Conservation (phyloP, 83 land plant genomes). For the Picea abies region DNA sequence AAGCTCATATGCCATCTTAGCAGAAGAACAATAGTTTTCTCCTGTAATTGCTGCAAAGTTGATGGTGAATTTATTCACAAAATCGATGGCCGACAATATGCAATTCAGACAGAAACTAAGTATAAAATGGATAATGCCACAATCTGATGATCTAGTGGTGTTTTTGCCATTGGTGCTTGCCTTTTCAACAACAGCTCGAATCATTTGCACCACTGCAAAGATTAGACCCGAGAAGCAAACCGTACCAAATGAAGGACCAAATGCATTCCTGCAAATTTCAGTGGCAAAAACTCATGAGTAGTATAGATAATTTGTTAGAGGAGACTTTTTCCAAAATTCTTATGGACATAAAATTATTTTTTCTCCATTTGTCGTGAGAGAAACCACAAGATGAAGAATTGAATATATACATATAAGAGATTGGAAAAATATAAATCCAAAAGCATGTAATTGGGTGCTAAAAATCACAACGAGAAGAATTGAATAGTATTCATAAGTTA, state of each 20-base stretch:
- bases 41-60: slow-evolving; percentile 56
- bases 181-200: slow-evolving; percentile 34
- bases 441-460: no score
- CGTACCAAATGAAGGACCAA: slow-evolving; percentile 60
- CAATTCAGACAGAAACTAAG: slow-evolving; percentile 39
- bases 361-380: no score
- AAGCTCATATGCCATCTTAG: background rate
- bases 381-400: no score
- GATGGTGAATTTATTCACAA: slow-evolving; percentile 52
- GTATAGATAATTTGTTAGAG: no score
- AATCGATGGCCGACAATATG: slow-evolving; percentile 40
- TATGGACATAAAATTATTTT: no score
- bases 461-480: no score
- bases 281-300: background rate
- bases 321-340: no score
- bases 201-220: slow-evolving; percentile 37
- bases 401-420: no score
- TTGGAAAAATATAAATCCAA: no score
- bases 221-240: slow-evolving; percentile 52
- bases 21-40: slow-evolving; percentile 49
- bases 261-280: slow-evolving; percentile 37
- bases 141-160: background rate
- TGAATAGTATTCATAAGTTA: no score
- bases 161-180: slow-evolving; percentile 3
- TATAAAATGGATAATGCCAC: slow-evolving; percentile 18